These are phyloP conservation scores for Calamus simplicifolius DNA, from an alignment of 176 grass and related monocot species.

Conservation along the genomic window DNA sequence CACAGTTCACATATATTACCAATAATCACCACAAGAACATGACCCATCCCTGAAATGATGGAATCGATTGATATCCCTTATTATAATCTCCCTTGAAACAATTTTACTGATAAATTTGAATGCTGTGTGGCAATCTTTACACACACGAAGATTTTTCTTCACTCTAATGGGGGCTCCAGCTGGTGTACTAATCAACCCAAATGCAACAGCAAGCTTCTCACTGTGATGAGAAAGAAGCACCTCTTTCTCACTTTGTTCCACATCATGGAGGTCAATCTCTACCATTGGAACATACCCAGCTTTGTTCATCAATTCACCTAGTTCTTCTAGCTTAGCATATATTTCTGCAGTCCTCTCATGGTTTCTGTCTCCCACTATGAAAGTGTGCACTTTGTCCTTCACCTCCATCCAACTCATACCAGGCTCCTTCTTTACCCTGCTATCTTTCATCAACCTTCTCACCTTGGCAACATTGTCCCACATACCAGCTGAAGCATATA, in stretches of 20 bases:
- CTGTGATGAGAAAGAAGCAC: constrained; percentile 8
- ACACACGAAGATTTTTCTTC: constrained; percentile 9
- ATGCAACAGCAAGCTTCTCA: constrained; percentile 8
- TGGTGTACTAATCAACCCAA: constrained; percentile 5
- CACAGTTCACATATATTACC: neutral
- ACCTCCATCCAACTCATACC: constrained; percentile 93
- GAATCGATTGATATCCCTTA: constrained; percentile 9
- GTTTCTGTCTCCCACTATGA: too few relatives aligned
- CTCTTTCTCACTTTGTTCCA: too few relatives aligned
- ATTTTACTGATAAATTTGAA: constrained; percentile 10
- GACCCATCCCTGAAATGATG: constrained; percentile 2
- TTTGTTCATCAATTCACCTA: too few relatives aligned
- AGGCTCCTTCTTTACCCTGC: constrained; percentile 57
- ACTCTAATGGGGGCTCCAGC: constrained; percentile 6
- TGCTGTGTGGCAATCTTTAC: constrained; percentile 9
- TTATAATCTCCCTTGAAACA: constrained; percentile 7
- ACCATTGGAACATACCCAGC: too few relatives aligned
- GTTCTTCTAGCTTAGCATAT: too few relatives aligned
- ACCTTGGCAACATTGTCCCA: constrained; percentile 56
- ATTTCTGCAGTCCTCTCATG: too few relatives aligned
- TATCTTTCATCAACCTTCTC: constrained; percentile 64
- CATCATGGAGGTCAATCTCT: too few relatives aligned
- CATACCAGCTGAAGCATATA: constrained; percentile 69
- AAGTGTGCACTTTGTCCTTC: constrained; percentile 63
- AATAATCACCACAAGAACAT: constrained; percentile 9